Evolutionary conservation across 31 red algal species (phyloP).

Genomic region (Asparagopsis taxiformis): DNA sequence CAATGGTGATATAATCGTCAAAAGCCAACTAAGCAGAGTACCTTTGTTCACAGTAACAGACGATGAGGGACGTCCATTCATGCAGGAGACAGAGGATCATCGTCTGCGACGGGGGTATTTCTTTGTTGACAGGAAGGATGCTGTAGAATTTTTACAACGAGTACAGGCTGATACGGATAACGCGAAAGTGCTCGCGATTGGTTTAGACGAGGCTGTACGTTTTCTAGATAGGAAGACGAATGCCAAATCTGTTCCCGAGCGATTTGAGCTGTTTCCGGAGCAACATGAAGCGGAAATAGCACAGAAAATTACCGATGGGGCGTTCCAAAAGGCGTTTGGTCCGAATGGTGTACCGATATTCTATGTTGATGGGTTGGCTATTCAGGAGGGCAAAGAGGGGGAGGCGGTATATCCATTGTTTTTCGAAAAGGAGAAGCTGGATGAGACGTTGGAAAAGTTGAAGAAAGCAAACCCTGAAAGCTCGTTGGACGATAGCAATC

Average conservation of each 20-base stretch:
- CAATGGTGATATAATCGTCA: slow-evolving; percentile 13
- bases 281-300: slow-evolving; percentile 55
- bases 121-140: slow-evolving; percentile 60
- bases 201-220: slow-evolving; percentile 62
- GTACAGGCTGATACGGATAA: slow-evolving; percentile 27
- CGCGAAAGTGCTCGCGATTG: slow-evolving; percentile 54
- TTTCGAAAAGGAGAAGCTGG: slow-evolving; percentile 77
- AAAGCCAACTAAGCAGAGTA: slow-evolving; percentile 44
- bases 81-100: slow-evolving; percentile 58
- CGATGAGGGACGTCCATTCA: slow-evolving; percentile 55
- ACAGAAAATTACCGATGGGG: slow-evolving; percentile 57
- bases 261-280: slow-evolving; percentile 67
- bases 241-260: slow-evolving; percentile 51
- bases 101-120: slow-evolving; percentile 63
- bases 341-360: slow-evolving; percentile 62
- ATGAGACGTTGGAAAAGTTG: slow-evolving; percentile 58
- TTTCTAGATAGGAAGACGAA: slow-evolving; percentile 23
- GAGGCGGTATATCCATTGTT: slow-evolving; percentile 60
- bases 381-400: slow-evolving; percentile 29
- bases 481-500: slow-evolving; percentile 19
- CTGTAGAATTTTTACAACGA: slow-evolving; percentile 28
- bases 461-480: slow-evolving; percentile 44
- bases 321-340: slow-evolving; percentile 52
- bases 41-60: slow-evolving; percentile 80
- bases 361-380: slow-evolving; percentile 72